A percentile compares a stretch with the other conserved stretches of the same genome.
These are phyloP conservation scores for Hypericum androsaemum DNA, from an alignment of 345 rosid species.

Conservation along the genomic window DNA sequence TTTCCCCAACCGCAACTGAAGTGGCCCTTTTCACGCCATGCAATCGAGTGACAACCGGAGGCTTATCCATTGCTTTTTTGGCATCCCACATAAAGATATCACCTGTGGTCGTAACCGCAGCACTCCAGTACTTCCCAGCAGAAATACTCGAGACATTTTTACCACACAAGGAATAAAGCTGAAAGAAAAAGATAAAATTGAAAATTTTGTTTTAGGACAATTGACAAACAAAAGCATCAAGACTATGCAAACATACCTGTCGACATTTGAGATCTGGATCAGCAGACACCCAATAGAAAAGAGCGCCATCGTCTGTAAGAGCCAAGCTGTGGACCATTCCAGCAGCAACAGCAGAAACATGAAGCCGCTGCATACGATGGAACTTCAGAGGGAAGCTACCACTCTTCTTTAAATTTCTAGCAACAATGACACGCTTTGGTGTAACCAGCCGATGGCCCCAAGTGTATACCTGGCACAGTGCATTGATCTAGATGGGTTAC, in stretches of 20 bases:
- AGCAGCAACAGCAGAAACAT: constrained; percentile 72
- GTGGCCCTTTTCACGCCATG: constrained; percentile 78
- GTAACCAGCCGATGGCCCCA: constrained; percentile 98
- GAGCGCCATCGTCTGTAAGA: constrained; percentile 78
- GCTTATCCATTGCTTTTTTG: constrained; percentile 45
- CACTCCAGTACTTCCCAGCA: constrained; percentile 90
- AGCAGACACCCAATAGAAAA: constrained; percentile 88
- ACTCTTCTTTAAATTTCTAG: constrained; percentile 66
- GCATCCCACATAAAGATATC: constrained; percentile 95
- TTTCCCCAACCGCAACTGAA: constrained; percentile 87
- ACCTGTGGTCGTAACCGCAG: constrained; percentile 77
- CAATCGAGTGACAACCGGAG: constrained; percentile 58
- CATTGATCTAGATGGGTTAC: constrained; percentile 4
- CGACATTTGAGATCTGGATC: constrained; percentile 84
- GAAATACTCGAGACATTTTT: constrained; percentile 63
- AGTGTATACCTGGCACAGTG: constrained; percentile 56
- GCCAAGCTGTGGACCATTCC: constrained; percentile 94
- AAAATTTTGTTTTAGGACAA: not conserved
- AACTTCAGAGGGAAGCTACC: constrained; percentile 60
- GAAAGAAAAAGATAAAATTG: constrained; percentile 11
- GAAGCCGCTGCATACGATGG: constrained; percentile 62
- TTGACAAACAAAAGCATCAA: constrained; percentile 1
- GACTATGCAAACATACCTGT: constrained; percentile 44
- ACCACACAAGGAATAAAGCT: constrained; percentile 58
- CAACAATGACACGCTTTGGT: constrained; percentile 64